These are phyloP conservation scores for Penicillium antarcticum DNA, from an alignment of 495 filamentous ascomycete genomes.

Conservation along the genomic window DNA sequence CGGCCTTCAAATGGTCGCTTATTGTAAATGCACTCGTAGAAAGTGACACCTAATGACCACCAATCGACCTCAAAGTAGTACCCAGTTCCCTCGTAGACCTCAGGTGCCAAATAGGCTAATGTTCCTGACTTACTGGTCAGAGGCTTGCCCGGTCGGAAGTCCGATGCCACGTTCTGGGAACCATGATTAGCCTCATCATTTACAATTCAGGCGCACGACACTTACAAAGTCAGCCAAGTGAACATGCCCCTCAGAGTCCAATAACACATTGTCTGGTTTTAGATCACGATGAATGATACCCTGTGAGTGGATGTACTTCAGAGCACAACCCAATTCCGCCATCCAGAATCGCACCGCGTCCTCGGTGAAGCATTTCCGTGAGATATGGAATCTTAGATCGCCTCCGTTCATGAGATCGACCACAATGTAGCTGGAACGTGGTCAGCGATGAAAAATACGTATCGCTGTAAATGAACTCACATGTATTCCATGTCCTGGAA, in stretches of 20 bases:
- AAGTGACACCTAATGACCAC: conserved; percentile 96
- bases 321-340: conserved; percentile 85
- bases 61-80: conserved; percentile 90
- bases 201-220: conserved; percentile 1
- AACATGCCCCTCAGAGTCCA: conserved; percentile 92
- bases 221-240: conserved; percentile 97
- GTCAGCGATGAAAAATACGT: conserved; percentile 17
- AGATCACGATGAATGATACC: conserved; percentile 95
- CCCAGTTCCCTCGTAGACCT: conserved; percentile 86
- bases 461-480: conserved; percentile 49
- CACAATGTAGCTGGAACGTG: conserved; percentile 75
- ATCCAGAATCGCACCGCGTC: conserved; percentile 97
- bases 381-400: conserved; percentile 96
- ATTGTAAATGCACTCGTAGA: conserved; percentile 99
- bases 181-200: not conserved
- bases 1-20: conserved; percentile 95
- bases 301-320: conserved; percentile 87
- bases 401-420: conserved; percentile 98
- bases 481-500: conserved; percentile 99
- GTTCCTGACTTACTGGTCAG: conserved; percentile 96
- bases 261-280: conserved; percentile 94
- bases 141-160: conserved; percentile 76
- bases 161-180: conserved; percentile 90
- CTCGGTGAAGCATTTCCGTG: conserved; percentile 95
- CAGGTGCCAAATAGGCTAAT: conserved; percentile 90